Evolutionary conservation across 2,329 filamentous ascomycete species (phyloP).

Genomic region (Nigrospora sphaerica): DNA sequence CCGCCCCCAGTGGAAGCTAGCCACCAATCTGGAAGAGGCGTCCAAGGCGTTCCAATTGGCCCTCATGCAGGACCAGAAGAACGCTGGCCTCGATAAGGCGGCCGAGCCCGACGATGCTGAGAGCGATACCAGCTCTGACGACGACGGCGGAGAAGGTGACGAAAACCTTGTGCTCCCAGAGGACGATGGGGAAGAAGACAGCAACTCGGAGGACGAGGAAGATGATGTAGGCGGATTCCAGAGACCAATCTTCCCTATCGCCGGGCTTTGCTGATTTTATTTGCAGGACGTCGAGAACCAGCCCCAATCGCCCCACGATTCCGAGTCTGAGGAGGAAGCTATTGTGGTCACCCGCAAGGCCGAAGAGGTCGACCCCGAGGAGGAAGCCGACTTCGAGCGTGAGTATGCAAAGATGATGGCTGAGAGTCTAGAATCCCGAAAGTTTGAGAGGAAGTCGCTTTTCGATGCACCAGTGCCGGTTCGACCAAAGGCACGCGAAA

Average conservation of each 20-base stretch:
- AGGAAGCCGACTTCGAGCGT: conserved; percentile 93
- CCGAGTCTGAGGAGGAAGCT: conserved; percentile 73
- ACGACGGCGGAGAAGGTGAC: conserved; percentile 55
- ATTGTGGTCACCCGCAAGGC: conserved; percentile 89
- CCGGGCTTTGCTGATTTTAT: conserved; percentile 3
- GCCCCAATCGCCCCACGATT: conserved; percentile 42
- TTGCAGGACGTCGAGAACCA: conserved; percentile 42
- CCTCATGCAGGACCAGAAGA: conserved; percentile 85
- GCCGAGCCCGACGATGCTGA: conserved; percentile 66
- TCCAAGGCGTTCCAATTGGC: conserved; percentile 76
- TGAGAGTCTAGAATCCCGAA: conserved; percentile 90
- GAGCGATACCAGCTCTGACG: conserved; percentile 67
- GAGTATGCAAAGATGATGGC: conserved; percentile 98
- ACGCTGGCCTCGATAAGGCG: conserved; percentile 61
- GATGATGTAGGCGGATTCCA: conserved; percentile 43
- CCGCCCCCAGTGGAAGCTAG: conserved; percentile 87
- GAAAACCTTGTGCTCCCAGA: conserved; percentile 56
- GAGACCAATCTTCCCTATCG: background rate
- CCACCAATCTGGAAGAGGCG: conserved; percentile 75
- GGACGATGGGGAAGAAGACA: conserved; percentile 52
- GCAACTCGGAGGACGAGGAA: conserved; percentile 51
- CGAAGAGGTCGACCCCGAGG: conserved; percentile 85
- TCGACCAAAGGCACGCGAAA: conserved; percentile 61
- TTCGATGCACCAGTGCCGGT: conserved; percentile 98
- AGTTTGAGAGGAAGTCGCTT: conserved; percentile 87